phyloP scores from a whole-genome alignment of 1,284 basidiomycete genomes.

The Somion occarium region DNA sequence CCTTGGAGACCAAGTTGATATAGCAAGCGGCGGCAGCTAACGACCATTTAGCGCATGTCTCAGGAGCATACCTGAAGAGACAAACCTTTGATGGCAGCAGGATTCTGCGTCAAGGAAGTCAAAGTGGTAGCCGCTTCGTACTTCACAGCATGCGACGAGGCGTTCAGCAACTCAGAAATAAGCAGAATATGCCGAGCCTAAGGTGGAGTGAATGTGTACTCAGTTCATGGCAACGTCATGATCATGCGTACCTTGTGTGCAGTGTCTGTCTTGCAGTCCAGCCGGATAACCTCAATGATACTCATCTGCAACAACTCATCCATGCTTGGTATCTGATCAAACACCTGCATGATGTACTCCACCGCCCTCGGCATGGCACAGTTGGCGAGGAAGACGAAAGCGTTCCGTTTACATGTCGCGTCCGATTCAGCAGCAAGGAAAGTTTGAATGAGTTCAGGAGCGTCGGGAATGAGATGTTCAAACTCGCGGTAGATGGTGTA shows the following conservation, averaged over 20 bases:
- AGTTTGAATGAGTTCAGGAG: conserved; percentile 93
- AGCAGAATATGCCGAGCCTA: conserved; percentile 89
- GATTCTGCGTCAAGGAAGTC: conserved; percentile 93
- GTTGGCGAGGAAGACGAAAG: conserved; percentile 91
- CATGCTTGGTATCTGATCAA: conserved; percentile 80
- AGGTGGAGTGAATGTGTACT: not conserved
- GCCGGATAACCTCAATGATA: conserved; percentile 91
- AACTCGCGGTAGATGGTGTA: conserved; percentile 94
- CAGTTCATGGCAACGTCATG: not conserved
- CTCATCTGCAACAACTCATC: conserved; percentile 97
- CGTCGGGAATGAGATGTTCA: conserved; percentile 94
- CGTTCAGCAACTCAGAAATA: conserved; percentile 94
- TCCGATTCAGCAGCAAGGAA: conserved; percentile 98
- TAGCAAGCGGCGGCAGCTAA: conserved; percentile 87
- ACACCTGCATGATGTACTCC: conserved; percentile 84
- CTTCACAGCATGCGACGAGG: conserved; percentile 91
- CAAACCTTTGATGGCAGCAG: conserved; percentile 90
- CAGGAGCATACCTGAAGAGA: not conserved
- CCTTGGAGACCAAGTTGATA: conserved; percentile 89
- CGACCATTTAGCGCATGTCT: not conserved
- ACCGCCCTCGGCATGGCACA: conserved; percentile 90
- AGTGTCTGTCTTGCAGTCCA: conserved; percentile 86
- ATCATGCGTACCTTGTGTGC: conserved; percentile 60
- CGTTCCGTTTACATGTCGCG: conserved; percentile 95
- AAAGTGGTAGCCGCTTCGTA: conserved; percentile 97